Conservation (phyloP, 306 rosid genomes). For the Boehmeria nivea region DNA sequence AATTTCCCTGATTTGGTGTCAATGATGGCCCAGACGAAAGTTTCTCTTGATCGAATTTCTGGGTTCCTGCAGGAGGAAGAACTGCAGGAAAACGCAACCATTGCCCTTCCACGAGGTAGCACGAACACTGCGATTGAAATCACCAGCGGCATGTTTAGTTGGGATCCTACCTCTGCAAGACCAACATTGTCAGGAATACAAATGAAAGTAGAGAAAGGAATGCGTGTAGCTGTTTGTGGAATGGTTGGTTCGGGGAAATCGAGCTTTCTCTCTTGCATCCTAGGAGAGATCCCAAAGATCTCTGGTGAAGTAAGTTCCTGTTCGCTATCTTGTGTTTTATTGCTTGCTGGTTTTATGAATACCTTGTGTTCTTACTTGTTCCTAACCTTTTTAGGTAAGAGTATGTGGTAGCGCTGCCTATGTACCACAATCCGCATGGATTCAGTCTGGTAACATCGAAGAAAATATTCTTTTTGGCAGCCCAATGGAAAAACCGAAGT, state of each 20-base stretch:
- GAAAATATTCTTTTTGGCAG: conserved; percentile 87
- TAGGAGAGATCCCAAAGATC: conserved; percentile 88
- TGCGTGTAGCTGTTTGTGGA: conserved; percentile 97
- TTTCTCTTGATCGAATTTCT: conserved; percentile 92
- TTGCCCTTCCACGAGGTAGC: conserved; percentile 60
- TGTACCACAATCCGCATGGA: conserved; percentile 94
- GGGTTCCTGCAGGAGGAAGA: conserved; percentile 90
- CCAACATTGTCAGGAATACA: conserved; percentile 78
- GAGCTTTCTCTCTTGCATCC: conserved; percentile 92
- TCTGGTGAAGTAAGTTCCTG: conserved; percentile 82
- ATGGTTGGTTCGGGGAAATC: conserved; percentile 96
- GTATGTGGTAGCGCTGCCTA: conserved; percentile 86
- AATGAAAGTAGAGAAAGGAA: conserved; percentile 72
- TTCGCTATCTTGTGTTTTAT: conserved; percentile 21
- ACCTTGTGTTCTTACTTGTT: conserved; percentile 15
- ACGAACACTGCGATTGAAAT: conserved; percentile 74
- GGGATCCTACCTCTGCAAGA: conserved; percentile 72
- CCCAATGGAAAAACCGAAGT: conserved; percentile 88
- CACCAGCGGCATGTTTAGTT: conserved; percentile 62
- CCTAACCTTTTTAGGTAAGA: conserved; percentile 51
- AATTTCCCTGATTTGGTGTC: conserved; percentile 97
- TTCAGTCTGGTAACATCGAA: conserved; percentile 89
- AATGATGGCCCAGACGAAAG: conserved; percentile 99
- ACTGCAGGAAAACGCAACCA: conserved; percentile 87
- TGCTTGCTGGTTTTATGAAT: conserved; percentile 9